A percentile compares a stretch with the other conserved stretches of the same genome.
Conservation (phyloP, 192 early-diverging fungal species). For the Backusella circina region DNA sequence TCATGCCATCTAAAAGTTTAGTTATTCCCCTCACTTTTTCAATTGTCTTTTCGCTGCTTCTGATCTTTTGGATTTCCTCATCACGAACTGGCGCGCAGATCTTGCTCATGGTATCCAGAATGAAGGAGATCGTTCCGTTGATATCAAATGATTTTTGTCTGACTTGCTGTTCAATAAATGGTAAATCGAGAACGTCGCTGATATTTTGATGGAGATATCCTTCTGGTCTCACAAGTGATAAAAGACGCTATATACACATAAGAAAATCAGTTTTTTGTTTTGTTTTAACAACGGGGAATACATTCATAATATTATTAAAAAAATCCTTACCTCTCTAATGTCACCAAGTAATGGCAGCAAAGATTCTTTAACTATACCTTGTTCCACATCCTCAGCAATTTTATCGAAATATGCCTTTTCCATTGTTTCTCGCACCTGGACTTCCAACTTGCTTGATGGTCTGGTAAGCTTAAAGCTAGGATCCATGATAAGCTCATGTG, state of each 20-base stretch:
- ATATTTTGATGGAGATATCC: conserved; percentile 55
- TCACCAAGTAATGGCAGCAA: conserved; percentile 53
- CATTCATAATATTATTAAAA: too few species aligned
- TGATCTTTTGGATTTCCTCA: conserved; percentile 37
- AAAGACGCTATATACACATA: conserved; percentile 43
- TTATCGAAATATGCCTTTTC: conserved; percentile 71
- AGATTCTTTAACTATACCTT: conserved; percentile 42
- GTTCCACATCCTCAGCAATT: conserved; percentile 54
- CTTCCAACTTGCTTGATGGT: conserved; percentile 42
- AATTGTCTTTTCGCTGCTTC: conserved; percentile 36
- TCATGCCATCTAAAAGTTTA: conserved; percentile 71
- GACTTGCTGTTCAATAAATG: conserved; percentile 66
- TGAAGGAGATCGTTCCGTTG: conserved; percentile 34
- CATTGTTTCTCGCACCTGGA: conserved; percentile 54
- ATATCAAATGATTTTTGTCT: conserved; percentile 55
- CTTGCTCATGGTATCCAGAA: conserved; percentile 58
- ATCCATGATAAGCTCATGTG: conserved; percentile 76
- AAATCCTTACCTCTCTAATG: conserved; percentile 49
- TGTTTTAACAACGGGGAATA: too few species aligned
- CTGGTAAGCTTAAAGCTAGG: conserved; percentile 63
- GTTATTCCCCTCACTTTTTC: conserved; percentile 47
- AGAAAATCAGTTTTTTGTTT: background rate
- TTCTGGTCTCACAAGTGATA: conserved; percentile 57
- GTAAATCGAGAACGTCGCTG: conserved; percentile 62
- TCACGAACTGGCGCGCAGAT: conserved; percentile 82